Base-by-base conservation (phyloP, 2,329 filamentous ascomycete genomes). In the Lithohypha guttulata region DNA sequence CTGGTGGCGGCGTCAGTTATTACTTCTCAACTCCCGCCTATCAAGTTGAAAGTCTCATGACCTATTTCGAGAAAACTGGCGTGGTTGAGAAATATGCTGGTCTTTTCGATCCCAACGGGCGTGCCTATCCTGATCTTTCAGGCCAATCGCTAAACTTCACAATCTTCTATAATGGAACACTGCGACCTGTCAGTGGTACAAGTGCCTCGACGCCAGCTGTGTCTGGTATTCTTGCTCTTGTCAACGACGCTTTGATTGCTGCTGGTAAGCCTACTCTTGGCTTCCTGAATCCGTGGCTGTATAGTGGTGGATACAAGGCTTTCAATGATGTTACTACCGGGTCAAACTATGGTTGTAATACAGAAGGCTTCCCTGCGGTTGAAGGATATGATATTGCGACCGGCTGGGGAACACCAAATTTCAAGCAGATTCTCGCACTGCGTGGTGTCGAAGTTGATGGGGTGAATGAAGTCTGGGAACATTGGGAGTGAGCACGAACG, bases 281-380 rank as follows among this genome's bases (percentile, higher is more conserved):
- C 0, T 78, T 74, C 59, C 44, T 78, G 32, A 78, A 79, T 50
- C 74, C 74, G 0, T 76, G 70, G 69, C 52, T 78, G 4, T 79
- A 78, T 51, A 58, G 57, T 9, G 68, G 65, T 3, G 47, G 49
- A 18, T 64, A 62, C 41, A 55, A 60, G 44, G 70, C 60, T 0
- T 57, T 76, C 13, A 72, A 59, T 1, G 73, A 77, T 46, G 56
- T 63, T 22, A 51, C 55, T 6, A 54, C 45, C 15, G 60, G 60
- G 6, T 45, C 41, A 22, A 55, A 57, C 4, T 49, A 56, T 27
- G 60, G 60, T 8, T 63, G 60, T 40, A 46, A 53, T 22, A 56
- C 54, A 7, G 39, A 47, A 3, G 54, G 61, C 5, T 59, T 59
- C 15, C 55, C 57, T 35, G 58, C 59, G 6, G 54, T 54, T 3